Base-by-base conservation (phyloP, 257 asterid species). In the Solanum sitiens region DNA sequence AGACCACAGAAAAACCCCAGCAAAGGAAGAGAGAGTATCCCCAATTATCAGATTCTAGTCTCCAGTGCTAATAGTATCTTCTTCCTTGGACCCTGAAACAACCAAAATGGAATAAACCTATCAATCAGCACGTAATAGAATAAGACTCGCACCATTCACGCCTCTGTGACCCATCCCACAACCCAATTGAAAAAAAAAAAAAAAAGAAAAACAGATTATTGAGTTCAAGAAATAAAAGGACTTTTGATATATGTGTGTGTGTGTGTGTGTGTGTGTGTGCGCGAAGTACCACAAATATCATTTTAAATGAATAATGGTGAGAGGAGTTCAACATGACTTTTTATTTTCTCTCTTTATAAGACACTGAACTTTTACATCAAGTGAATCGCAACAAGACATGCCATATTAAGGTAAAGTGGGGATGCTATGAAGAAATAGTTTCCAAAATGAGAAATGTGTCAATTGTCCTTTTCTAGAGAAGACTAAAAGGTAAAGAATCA, bases 81-180 rank as follows among this genome's bases (percentile, higher is more conserved):
- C 95, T 96, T 96, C 91, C 99, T 94, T 50, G 99, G 98, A 79
- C 99, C 99, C 99, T 96, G 95, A 86, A 92, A 91, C 86, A 86
- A 83, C 70, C 63, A 87, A 44, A 32, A 32, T 18, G 35, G 59
- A 56, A 59, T 37, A 30, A 47, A 44, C 70, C 39, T 39, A 30
- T 50, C 85, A 5, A 77, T 30, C 68, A 80, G 68, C 30, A 80
- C 4, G n/a, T 16, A 25, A 44, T 44, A 80, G 53, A 80, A 25
- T n/a, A 23, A 30, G 11, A 80, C 67, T 35, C 39, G 4, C 39
- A 35, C 39, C 39, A 37, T 37, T 35, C 27, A n/a, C 27, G 6
- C 23, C 40, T 15, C 23, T 30, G 23, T 42, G 13, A 16, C 80
- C 44, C 79, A 8, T 2, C 45, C 44, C 20, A 18, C 18, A 47